Conservation (phyloP, 179 eudicot genomes). For the Beta macrorhiza region DNA sequence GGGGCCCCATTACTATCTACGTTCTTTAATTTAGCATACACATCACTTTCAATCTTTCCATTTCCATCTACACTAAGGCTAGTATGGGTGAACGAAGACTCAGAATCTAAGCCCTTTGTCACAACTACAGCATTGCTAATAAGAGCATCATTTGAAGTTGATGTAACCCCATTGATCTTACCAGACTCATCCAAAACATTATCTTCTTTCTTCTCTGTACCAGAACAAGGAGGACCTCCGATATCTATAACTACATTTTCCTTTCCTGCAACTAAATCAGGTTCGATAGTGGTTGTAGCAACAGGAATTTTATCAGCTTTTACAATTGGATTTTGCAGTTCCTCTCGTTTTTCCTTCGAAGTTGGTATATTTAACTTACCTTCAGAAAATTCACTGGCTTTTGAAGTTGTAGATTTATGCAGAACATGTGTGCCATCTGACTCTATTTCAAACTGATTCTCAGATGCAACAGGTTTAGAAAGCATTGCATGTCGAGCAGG, state of each 20-base stretch:
- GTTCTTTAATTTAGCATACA: constrained; percentile 37
- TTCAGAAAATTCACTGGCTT: constrained; percentile 32
- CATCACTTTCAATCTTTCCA: constrained; percentile 42
- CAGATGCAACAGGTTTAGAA: constrained; percentile 39
- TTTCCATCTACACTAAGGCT: constrained; percentile 47
- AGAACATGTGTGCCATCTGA: constrained; percentile 43
- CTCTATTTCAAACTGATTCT: constrained; percentile 44
- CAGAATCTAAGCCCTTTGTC: constrained; percentile 58
- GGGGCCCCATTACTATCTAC: constrained; percentile 45
- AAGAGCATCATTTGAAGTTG: constrained; percentile 36
- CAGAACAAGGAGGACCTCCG: constrained; percentile 39
- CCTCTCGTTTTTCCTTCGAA: constrained; percentile 36
- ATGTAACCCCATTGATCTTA: constrained; percentile 38
- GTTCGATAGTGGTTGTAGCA: constrained; percentile 29
- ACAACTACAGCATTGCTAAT: constrained; percentile 30
- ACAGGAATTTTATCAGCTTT: constrained; percentile 34
- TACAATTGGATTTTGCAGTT: constrained; percentile 31
- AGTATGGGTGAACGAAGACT: constrained; percentile 56
- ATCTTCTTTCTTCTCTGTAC: constrained; percentile 38
- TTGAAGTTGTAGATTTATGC: constrained; percentile 33
- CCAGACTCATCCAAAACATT: constrained; percentile 41
- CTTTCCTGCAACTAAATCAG: constrained; percentile 31
- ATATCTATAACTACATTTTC: constrained; percentile 37
- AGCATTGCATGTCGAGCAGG: constrained; percentile 42
- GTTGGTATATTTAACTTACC: constrained; percentile 31